These are phyloP conservation scores for Pelargonium exstipulatum DNA, from an alignment of 441 rosid species.

Conservation along the genomic window DNA sequence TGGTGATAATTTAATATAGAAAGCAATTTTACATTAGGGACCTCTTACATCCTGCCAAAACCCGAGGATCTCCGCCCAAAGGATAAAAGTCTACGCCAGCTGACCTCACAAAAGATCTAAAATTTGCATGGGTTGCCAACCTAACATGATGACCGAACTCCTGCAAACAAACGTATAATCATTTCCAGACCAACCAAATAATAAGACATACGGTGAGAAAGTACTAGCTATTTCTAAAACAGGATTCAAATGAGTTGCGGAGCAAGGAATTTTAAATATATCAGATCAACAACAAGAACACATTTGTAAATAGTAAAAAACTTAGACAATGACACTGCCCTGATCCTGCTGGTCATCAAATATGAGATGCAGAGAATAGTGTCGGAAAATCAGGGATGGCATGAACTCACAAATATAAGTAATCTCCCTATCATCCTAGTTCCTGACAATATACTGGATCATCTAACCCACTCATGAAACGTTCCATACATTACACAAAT, in stretches of 20 bases:
- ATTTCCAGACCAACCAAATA: constrained; percentile 9
- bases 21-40: constrained; percentile 23
- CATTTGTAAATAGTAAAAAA: no score
- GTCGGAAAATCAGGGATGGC: no score
- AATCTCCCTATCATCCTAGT: no score
- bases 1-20: constrained; percentile 19
- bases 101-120: constrained; percentile 64
- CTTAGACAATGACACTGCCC: neutral
- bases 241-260: neutral
- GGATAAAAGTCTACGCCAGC: constrained; percentile 91
- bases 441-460: no score
- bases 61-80: constrained; percentile 93
- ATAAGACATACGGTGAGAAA: constrained; percentile 7
- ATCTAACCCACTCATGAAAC: no score
- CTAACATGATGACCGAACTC: constrained; percentile 95
- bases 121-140: constrained; percentile 92
- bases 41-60: constrained; percentile 90
- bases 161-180: constrained; percentile 37
- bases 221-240: neutral
- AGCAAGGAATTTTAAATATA: no score
- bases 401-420: no score
- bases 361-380: neutral
- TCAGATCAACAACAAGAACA: no score
- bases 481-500: no score
- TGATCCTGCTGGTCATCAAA: neutral